Conservation (phyloP, 2,329 filamentous ascomycete species). For the Neopestalotiopsis sp. region DNA sequence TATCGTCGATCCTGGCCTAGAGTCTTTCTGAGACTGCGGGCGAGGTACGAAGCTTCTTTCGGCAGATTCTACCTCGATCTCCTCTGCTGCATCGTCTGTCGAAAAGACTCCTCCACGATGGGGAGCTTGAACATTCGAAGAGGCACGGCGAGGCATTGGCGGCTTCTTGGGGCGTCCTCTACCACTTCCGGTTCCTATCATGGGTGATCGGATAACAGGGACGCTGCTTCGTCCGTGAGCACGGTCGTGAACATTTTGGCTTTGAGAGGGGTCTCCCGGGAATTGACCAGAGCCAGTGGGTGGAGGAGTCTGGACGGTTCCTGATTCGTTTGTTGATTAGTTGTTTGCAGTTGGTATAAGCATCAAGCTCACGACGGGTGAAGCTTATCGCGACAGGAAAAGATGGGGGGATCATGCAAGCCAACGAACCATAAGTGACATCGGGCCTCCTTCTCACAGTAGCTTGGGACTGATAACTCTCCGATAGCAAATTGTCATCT, state of each 20-base stretch:
- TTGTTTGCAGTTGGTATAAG: constrained; percentile 4
- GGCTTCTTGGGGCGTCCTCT: constrained; percentile 71
- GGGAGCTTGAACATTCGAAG: constrained; percentile 72
- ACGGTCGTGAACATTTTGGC: constrained; percentile 40
- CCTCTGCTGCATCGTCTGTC: constrained; percentile 83
- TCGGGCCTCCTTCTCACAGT: constrained; percentile 64
- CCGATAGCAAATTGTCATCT: constrained; percentile 51
- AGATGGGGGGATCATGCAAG: constrained; percentile 9
- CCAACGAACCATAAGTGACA: constrained; percentile 57
- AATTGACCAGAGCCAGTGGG: constrained; percentile 31
- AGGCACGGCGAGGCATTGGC: constrained; percentile 72
- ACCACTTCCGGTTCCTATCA: constrained; percentile 52
- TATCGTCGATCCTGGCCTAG: constrained; percentile 41
- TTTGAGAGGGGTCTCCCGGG: constrained; percentile 37
- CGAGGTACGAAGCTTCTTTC: constrained; percentile 42
- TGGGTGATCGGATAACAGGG: constrained; percentile 48
- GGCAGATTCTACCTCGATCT: constrained; percentile 67
- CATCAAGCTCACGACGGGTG: background rate
- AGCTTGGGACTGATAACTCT: constrained; percentile 64
- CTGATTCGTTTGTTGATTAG: constrained; percentile 3
- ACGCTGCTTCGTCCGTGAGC: constrained; percentile 40
- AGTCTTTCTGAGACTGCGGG: constrained; percentile 35
- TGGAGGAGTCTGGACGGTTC: constrained; percentile 37
- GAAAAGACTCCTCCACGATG: constrained; percentile 88
- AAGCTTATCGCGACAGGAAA: background rate